Evolutionary conservation across 805 yeast genomes (phyloP), one percentile per base, ranked within the genome.

Genomic region (Jamesozyma piceae): DNA sequence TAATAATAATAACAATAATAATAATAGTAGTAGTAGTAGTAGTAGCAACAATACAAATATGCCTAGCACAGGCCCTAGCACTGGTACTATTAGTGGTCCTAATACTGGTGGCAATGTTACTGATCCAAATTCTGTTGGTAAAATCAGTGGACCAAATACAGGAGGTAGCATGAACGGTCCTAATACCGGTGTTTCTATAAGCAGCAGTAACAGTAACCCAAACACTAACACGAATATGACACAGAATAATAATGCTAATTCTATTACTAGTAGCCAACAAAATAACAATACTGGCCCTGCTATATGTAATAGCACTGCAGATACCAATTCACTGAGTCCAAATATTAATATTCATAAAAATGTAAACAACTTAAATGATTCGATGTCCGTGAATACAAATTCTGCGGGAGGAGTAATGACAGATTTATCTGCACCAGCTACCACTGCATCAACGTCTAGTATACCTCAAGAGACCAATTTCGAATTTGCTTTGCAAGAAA

Each of bases 401-500:
- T 20, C 35, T 13, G 24, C 18, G 20, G 21, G 2, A 5, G 24
- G 43, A 22, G 5, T 28, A 6, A 35, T 41, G 35, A 17, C 29
- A 6, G 39, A 32, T 14, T 4, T 30, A 3, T 24, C 43, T 10
- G 14, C 40, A 3, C 11, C 26, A 37, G 19, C 24, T 11, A 21
- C 43, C 15, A 20, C 18, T 14, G 22, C 27, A 18, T 27, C 38
- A 26, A 31, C 32, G 4, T 22, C 37, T 8, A 9, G 5, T 20
- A 20, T 20, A 5, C n/a, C 26, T 9, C 27, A 9, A 5, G 20
- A 18, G 14, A 4, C 21, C 27, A 21, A 24, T 18, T 10, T 37
- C 13, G 39, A 22, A 13, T 11, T 27, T 15, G 15, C 37, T 3
- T 9, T 44, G 19, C 44, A 47, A 17, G 49, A 49, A 24, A 13